phyloP scores from a whole-genome alignment of 495 filamentous ascomycete genomes.

The Daldinia concentrica region DNA sequence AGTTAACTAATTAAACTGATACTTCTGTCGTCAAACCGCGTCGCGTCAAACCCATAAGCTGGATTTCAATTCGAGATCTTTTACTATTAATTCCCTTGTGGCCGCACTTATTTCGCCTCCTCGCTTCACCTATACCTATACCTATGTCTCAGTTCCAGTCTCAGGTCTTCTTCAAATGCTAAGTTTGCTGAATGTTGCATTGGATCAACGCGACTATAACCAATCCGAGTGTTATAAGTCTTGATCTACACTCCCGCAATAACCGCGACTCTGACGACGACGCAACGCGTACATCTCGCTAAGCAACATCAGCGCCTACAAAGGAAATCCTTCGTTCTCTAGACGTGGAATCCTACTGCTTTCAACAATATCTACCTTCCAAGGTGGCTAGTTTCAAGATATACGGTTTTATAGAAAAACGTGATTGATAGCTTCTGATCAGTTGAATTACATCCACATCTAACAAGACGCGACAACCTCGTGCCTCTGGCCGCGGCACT shows the following conservation, averaged over 20 bases:
- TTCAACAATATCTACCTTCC: constrained; percentile 6
- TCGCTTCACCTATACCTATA: neutral
- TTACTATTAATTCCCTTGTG: constrained; percentile 1
- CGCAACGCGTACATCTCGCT: constrained; percentile 41
- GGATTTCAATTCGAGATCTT: constrained; percentile 5
- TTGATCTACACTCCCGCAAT: constrained; percentile 19
- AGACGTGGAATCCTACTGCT: constrained; percentile 17
- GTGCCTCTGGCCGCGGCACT: constrained; percentile 1
- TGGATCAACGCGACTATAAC: constrained; percentile 15
- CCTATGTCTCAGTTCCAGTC: constrained; percentile 16
- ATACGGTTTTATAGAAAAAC: constrained; percentile 14
- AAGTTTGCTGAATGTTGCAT: constrained; percentile 2
- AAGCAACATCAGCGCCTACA: constrained; percentile 22
- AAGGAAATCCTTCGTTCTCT: constrained; percentile 21
- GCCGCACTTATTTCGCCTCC: constrained; percentile 19
- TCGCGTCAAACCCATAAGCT: constrained; percentile 4
- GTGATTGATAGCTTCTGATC: constrained; percentile 14
- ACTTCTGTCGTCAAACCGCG: neutral
- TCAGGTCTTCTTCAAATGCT: constrained; percentile 16
- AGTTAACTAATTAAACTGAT: neutral
- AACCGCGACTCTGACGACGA: constrained; percentile 22
- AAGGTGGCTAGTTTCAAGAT: constrained; percentile 20
- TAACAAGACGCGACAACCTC: constrained; percentile 35
- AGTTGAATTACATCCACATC: constrained; percentile 9
- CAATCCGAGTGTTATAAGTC: constrained; percentile 7